Percentiles rank a stretch among this genome's conserved stretches.
Conservation (phyloP, 108 stramenopile genomes). For the Nitzschia sp. region DNA sequence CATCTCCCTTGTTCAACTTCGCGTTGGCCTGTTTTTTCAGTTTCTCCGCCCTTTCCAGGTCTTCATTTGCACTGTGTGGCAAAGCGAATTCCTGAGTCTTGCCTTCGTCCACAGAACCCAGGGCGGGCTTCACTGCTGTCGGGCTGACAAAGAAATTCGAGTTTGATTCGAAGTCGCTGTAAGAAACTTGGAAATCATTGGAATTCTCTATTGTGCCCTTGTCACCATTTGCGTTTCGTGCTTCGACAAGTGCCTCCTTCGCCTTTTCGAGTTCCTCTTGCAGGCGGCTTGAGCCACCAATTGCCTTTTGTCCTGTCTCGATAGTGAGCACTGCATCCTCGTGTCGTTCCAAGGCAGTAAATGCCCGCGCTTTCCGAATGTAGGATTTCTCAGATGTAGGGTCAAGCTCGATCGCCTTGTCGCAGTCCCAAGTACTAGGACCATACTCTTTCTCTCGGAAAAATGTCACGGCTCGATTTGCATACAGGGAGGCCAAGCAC, state of each 20-base stretch:
- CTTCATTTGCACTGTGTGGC: constrained; percentile 19
- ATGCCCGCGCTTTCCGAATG: constrained; percentile 44
- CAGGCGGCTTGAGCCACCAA: constrained; percentile 19
- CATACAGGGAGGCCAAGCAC: constrained; percentile 38
- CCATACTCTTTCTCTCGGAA: constrained; percentile 48
- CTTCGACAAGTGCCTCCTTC: constrained; percentile 7
- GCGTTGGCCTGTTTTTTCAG: constrained; percentile 59
- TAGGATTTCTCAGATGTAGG: constrained; percentile 49
- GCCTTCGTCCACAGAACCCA: constrained; percentile 31
- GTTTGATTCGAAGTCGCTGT: background rate
- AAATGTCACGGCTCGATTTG: constrained; percentile 55
- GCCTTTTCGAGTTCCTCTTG: constrained; percentile 32
- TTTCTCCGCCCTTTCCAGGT: constrained; percentile 44
- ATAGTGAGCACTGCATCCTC: constrained; percentile 36
- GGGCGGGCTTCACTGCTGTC: constrained; percentile 1
- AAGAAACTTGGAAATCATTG: constrained; percentile 2
- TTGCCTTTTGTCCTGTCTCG: constrained; percentile 18
- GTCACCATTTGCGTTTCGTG: background rate
- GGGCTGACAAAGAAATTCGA: constrained; percentile 29
- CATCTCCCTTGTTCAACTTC: constrained; percentile 55
- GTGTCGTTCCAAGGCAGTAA: constrained; percentile 27
- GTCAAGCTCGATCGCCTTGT: constrained; percentile 46
- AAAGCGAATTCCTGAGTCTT: constrained; percentile 21
- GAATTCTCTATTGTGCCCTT: background rate
- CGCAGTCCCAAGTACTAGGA: constrained; percentile 49